phyloP scores from a whole-genome alignment of 116 monocot genomes.

The Trichopus zeylanicus region DNA sequence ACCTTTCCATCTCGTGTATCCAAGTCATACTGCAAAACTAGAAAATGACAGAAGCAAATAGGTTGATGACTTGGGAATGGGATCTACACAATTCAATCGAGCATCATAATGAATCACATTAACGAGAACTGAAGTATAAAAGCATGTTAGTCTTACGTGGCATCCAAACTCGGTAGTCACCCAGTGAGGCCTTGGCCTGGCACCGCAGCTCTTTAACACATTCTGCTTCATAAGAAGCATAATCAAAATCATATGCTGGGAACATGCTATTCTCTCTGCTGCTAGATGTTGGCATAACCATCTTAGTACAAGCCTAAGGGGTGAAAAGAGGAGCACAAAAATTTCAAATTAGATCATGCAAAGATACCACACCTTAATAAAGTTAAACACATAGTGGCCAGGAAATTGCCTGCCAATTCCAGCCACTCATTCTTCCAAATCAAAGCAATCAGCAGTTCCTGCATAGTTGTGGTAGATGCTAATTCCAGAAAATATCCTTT shows the following conservation, averaged over 20 bases:
- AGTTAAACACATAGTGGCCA: neutral
- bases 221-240: constrained; percentile 31
- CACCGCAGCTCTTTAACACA: constrained; percentile 51
- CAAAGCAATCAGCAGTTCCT: constrained; percentile 68
- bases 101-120: no score
- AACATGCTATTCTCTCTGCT: constrained; percentile 77
- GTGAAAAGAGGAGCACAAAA: neutral
- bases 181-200: constrained; percentile 68
- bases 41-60: no score
- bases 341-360: no score
- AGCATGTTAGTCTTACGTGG: constrained; percentile 51
- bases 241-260: constrained; percentile 52
- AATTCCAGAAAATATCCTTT: constrained; percentile 79
- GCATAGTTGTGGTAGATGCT: constrained; percentile 87
- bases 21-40: no score
- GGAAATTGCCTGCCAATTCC: constrained; percentile 73
- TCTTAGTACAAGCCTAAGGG: constrained; percentile 72
- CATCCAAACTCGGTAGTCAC: constrained; percentile 92
- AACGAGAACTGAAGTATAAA: constrained; percentile 1
- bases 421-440: constrained; percentile 78
- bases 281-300: constrained; percentile 74
- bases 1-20: no score
- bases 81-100: no score
- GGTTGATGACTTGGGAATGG: no score
- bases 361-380: neutral